phyloP scores from a whole-genome alignment of 192 early-diverging fungal species.

The Coemansia sp. region DNA sequence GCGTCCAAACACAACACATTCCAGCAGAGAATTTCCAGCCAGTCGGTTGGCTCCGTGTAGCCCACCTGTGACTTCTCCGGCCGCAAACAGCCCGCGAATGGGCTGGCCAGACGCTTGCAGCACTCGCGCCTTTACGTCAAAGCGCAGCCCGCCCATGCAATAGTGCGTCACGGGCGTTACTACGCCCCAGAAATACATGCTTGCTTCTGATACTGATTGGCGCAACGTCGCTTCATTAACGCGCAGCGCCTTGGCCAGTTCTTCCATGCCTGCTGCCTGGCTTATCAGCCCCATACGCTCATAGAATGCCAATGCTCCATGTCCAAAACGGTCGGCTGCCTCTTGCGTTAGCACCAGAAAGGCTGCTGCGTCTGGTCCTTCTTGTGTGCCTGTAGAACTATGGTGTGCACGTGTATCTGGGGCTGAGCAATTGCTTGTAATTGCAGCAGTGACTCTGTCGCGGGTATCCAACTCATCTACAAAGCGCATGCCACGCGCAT shows the following conservation, averaged over 20 bases:
- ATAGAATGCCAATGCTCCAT: conserved; percentile 48
- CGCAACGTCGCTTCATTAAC: conserved; percentile 46
- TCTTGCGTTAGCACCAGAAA: conserved; percentile 49
- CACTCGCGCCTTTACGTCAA: conserved; percentile 29
- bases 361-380: conserved; percentile 19
- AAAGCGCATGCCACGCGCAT: conserved; percentile 82
- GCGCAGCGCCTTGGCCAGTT: conserved; percentile 30
- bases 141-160: conserved; percentile 70
- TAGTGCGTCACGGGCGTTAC: conserved; percentile 85
- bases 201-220: conserved; percentile 19
- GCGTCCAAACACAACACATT: conserved; percentile 94
- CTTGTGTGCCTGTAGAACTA: neutral
- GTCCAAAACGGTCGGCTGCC: conserved; percentile 43
- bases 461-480: conserved; percentile 91
- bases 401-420: conserved; percentile 16
- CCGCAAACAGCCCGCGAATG: conserved; percentile 83
- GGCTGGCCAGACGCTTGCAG: conserved; percentile 47
- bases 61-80: conserved; percentile 93
- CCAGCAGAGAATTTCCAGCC: conserved; percentile 89
- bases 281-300: conserved; percentile 40
- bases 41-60: conserved; percentile 97
- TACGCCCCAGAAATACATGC: conserved; percentile 64
- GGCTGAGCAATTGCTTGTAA: conserved; percentile 64
- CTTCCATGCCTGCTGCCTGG: conserved; percentile 11
- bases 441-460: conserved; percentile 88